A percentile compares a stretch with the other conserved stretches of the same genome.
These are phyloP conservation scores for Bryoglossum gracile DNA, from an alignment of 495 filamentous ascomycete species.

Conservation along the genomic window DNA sequence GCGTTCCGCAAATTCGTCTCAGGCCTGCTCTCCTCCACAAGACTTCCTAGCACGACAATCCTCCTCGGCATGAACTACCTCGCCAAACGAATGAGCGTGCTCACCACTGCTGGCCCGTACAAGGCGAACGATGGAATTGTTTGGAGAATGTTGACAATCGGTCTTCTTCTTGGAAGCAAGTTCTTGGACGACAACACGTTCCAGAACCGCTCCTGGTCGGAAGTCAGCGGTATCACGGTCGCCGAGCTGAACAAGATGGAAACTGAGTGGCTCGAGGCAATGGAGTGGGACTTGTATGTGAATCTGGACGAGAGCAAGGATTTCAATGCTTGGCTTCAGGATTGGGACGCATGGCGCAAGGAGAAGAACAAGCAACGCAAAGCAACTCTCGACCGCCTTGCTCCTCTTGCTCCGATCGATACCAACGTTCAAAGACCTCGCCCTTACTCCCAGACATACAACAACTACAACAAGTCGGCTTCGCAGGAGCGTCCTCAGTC, in stretches of 20 bases:
- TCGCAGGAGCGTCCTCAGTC: slow-evolving; percentile 17
- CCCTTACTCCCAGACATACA: slow-evolving; percentile 17
- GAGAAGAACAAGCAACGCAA: slow-evolving; percentile 47
- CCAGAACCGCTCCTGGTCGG: slow-evolving; percentile 97
- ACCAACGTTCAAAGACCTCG: slow-evolving; percentile 24
- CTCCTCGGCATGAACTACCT: slow-evolving; percentile 88
- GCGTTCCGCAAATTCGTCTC: slow-evolving; percentile 93
- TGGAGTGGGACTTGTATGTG: slow-evolving; percentile 82
- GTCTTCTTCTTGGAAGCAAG: slow-evolving; percentile 89
- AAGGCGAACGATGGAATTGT: slow-evolving; percentile 57
- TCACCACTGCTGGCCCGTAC: slow-evolving; percentile 50
- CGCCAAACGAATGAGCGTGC: slow-evolving; percentile 68
- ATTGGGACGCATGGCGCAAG: slow-evolving; percentile 75
- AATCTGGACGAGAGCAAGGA: slow-evolving; percentile 76
- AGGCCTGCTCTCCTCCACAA: slow-evolving; percentile 88
- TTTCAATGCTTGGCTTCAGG: slow-evolving; percentile 71
- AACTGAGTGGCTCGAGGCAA: slow-evolving; percentile 81
- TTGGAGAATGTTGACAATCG: slow-evolving; percentile 85
- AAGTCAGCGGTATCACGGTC: slow-evolving; percentile 90
- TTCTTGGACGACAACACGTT: slow-evolving; percentile 99
- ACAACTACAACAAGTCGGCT: slow-evolving; percentile 16
- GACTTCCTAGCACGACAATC: slow-evolving; percentile 92
- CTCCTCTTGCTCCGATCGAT: slow-evolving; percentile 26
- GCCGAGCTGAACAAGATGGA: slow-evolving; percentile 84
- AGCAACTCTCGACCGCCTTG: slow-evolving; percentile 27